Evolutionary conservation across 139 green algal species (phyloP).

Genomic region (Prasinococcaceae sp.): DNA sequence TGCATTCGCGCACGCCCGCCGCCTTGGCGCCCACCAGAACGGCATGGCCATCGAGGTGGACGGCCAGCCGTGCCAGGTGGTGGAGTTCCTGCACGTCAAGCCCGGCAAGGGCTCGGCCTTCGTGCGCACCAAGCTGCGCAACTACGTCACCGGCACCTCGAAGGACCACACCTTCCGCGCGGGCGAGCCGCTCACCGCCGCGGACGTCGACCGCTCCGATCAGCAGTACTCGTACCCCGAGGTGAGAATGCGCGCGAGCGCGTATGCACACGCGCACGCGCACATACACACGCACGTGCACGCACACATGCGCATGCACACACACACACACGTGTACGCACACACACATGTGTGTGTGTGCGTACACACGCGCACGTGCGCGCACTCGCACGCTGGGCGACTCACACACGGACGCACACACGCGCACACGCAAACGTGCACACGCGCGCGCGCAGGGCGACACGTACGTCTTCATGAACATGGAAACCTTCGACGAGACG

Average conservation of each 20-base stretch:
- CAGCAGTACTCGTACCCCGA: too few relatives aligned
- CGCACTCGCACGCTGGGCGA: conserved; percentile 1
- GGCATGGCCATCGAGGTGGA: conserved; percentile 83
- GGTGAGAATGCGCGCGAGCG: conserved; percentile 1
- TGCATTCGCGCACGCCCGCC: too few relatives aligned
- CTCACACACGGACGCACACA: background rate
- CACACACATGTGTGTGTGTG: too few relatives aligned
- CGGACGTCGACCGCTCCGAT: conserved; percentile 55
- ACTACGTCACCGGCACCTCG: conserved; percentile 75
- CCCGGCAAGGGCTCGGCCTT: conserved; percentile 95
- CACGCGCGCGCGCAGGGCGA: conserved; percentile 74
- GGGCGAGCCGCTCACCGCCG: conserved; percentile 64
- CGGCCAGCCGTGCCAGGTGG: conserved; percentile 52
- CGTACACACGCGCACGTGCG: conserved; percentile 8
- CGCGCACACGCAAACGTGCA: conserved; percentile 37
- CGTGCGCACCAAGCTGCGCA: conserved; percentile 93
- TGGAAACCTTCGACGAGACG: conserved; percentile 85
- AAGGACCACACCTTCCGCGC: conserved; percentile 92
- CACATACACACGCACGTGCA: too few relatives aligned
- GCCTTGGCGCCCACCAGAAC: too few relatives aligned
- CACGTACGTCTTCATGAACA: conserved; percentile 85
- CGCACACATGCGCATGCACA: background rate
- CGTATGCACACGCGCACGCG: background rate
- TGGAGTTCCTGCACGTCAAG: conserved; percentile 97
- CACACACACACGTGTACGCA: conserved; percentile 1